Conservation (phyloP, 441 rosid genomes). For the Populus hybrid region DNA sequence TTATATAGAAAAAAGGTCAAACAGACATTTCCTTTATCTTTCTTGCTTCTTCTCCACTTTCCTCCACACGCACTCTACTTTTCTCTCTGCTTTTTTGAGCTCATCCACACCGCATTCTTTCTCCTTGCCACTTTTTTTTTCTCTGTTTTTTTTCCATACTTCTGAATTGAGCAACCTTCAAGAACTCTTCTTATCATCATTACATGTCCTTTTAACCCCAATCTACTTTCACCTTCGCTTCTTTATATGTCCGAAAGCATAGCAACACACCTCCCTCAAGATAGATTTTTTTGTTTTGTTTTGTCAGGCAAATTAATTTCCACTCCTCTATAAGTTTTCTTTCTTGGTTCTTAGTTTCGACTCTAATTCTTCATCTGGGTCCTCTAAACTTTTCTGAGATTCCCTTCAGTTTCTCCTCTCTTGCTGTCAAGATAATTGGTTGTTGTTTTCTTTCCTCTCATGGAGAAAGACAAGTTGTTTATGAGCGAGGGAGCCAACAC, state of each 20-base stretch:
- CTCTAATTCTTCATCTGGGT: slow-evolving; percentile 19
- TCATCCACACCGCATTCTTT: neutral
- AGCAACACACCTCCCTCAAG: neutral
- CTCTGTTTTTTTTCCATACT: neutral
- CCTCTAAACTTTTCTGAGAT: slow-evolving; percentile 9
- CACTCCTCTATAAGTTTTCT: neutral
- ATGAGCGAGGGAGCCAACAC: slow-evolving; percentile 17
- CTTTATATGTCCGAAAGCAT: slow-evolving; percentile 14
- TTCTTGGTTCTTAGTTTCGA: slow-evolving; percentile 22
- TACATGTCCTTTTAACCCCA: slow-evolving; percentile 6
- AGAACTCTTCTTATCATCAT: slow-evolving; percentile 22
- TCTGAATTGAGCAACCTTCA: slow-evolving; percentile 22
- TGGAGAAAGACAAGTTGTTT: slow-evolving; percentile 34
- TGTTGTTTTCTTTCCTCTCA: neutral
- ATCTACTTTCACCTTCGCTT: slow-evolving; percentile 12
- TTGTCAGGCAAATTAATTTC: neutral
- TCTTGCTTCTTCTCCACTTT: slow-evolving; percentile 26
- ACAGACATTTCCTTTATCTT: slow-evolving; percentile 24
- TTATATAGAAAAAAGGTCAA: slow-evolving; percentile 27
- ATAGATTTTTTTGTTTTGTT: neutral
- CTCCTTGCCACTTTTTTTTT: neutral
- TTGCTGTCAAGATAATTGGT: neutral
- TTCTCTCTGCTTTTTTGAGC: slow-evolving; percentile 7
- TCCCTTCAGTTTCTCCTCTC: neutral
- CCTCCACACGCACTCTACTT: neutral